phyloP scores from a whole-genome alignment of 352 stramenopile genomes.

The Thalassiosira mediterranea region DNA sequence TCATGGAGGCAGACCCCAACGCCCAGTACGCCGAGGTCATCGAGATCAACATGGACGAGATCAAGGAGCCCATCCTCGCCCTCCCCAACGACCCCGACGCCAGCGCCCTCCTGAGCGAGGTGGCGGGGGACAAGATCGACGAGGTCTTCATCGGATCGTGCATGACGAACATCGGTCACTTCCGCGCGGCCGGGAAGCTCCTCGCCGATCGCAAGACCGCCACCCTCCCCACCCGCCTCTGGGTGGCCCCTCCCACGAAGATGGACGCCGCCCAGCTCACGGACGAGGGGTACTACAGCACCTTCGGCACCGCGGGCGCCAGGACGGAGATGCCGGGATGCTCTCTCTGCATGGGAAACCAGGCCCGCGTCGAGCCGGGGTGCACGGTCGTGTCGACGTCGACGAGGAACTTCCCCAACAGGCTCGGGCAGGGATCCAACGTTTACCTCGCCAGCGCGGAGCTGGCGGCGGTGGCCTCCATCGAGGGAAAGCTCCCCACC shows the following conservation, averaged over 20 bases:
- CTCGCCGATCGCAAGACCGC: slow-evolving; percentile 74
- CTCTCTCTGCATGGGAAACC: slow-evolving; percentile 89
- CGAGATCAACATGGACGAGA: slow-evolving; percentile 87
- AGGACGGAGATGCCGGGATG: slow-evolving; percentile 88
- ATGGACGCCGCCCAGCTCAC: slow-evolving; percentile 88
- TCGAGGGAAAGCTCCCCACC: slow-evolving; percentile 84
- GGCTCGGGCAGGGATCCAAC: slow-evolving; percentile 86
- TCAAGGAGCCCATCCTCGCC: slow-evolving; percentile 87
- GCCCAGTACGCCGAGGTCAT: slow-evolving; percentile 85
- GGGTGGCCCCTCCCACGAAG: slow-evolving; percentile 87
- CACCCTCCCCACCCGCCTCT: slow-evolving; percentile 82
- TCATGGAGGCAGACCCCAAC: slow-evolving; percentile 85
- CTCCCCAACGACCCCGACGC: slow-evolving; percentile 89
- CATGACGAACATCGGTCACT: slow-evolving; percentile 90
- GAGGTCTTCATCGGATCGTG: slow-evolving; percentile 89
- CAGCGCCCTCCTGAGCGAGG: slow-evolving; percentile 81
- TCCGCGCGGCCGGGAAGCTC: slow-evolving; percentile 87
- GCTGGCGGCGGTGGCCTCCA: slow-evolving; percentile 83
- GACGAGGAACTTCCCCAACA: slow-evolving; percentile 89
- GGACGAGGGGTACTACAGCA: slow-evolving; percentile 88
- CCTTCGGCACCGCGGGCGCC: slow-evolving; percentile 84
- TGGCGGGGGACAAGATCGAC: slow-evolving; percentile 85
- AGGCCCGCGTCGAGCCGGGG: slow-evolving; percentile 85
- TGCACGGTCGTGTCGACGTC: slow-evolving; percentile 86
- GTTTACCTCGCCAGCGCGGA: slow-evolving; percentile 87